Evolutionary conservation across 228 moss, liverwort and hornwort genomes (phyloP), one percentile per base, ranked within the genome.

Genomic region (Sphagnum magellanicum): DNA sequence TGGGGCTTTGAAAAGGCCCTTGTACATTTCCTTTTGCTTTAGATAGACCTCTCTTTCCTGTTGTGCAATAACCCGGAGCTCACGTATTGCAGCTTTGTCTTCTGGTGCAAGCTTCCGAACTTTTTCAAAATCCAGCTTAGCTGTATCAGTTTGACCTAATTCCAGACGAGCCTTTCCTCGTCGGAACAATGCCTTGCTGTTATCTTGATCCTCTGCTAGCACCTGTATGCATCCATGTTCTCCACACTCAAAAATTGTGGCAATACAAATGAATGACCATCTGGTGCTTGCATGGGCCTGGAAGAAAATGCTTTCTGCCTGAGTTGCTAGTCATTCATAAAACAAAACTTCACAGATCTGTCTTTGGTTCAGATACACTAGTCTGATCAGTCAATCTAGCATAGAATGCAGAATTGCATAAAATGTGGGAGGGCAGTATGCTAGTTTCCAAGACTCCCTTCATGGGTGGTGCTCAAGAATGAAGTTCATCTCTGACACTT

Each of bases 21-120:
- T 89, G 78, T 90, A 98, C 72, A 98, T 85, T 80, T 93, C 87
- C 67, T 90, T 90, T 51, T 98, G 92, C 79, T 94, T 98, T 12
- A 85, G 63, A 59, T 90, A 93, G 6, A 98, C 78, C 76, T 98
- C 82, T 4, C 86, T 81, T 12, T 98, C 92, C 17, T 83, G 90
- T 77, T 82, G 87, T 0, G 88, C 91, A 59, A 97, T 90, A 57
- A 50, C 73, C 50, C 91, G 88, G 66, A 97, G 67, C 79, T 97
- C 97, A 5, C 90, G 91, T 49, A 65, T 51, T 58, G 90, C 88
- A 4, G 91, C 89, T 76, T 90, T 97, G 75, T 97, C 91, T 49
- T 78, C 82, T 51, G 93, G 90, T 17, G 82, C 88, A 16, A 97
- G 70, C 49, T 77, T 84, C 59, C 76, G 86, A 52, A 90, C 79